A percentile compares a stretch with the other conserved stretches of the same genome.
Evolutionary conservation across 1,284 basidiomycete species (phyloP).

Genomic region (Ustilago curta): DNA sequence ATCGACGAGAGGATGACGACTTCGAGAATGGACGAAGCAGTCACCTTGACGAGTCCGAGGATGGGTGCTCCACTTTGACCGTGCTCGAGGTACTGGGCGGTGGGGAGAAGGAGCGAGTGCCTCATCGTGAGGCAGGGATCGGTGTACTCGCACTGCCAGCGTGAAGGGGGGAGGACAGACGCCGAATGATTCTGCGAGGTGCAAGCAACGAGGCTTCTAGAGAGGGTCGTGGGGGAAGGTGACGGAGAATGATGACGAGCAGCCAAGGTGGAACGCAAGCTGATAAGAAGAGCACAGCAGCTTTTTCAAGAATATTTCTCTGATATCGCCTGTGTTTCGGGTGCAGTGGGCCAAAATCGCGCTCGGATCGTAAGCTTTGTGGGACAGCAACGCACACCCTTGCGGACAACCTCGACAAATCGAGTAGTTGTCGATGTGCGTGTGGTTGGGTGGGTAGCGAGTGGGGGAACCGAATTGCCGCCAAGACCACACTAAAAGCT

Average conservation of each 20-base stretch:
- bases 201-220: too few relatives aligned
- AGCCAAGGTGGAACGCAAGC: not conserved
- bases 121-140: constrained; percentile 17
- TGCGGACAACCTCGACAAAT: too few relatives aligned
- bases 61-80: constrained; percentile 53
- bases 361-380: not conserved
- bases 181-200: not conserved
- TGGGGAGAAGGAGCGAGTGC: constrained; percentile 39
- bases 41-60: constrained; percentile 57
- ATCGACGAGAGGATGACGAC: constrained; percentile 88
- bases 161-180: not conserved
- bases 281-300: not conserved
- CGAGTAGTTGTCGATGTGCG: too few relatives aligned
- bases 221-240: not conserved
- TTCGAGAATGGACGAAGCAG: constrained; percentile 79
- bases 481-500: constrained; percentile 15
- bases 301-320: not conserved
- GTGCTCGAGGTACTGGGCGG: constrained; percentile 42
- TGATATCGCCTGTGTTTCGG: not conserved
- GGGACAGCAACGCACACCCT: too few relatives aligned
- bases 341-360: constrained; percentile 10
- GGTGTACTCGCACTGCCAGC: not conserved
- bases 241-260: constrained; percentile 1
- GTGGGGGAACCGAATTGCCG: constrained; percentile 1
- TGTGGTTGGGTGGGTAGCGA: too few relatives aligned